phyloP scores from a whole-genome alignment of 2,329 filamentous ascomycete species.

The Neonectria sp. region DNA sequence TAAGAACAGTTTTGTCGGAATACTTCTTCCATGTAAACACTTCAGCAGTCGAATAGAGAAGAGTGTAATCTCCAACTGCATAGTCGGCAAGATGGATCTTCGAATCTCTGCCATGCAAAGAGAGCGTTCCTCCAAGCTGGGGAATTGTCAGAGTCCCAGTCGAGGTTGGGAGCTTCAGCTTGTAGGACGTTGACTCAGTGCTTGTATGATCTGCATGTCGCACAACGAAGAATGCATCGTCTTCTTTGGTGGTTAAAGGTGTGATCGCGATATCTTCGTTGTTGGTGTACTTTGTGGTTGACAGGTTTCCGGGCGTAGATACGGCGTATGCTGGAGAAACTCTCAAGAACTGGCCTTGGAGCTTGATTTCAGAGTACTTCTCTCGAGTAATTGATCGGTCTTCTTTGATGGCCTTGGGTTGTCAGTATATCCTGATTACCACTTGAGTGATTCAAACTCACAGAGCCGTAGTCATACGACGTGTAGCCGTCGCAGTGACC shows the following conservation, averaged over 20 bases:
- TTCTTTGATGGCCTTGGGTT: conserved; percentile 69
- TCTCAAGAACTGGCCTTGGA: conserved; percentile 82
- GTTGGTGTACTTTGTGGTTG: conserved; percentile 66
- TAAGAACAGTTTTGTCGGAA: conserved; percentile 69
- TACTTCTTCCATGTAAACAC: conserved; percentile 80
- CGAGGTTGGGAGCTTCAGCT: conserved; percentile 73
- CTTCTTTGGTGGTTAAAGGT: conserved; percentile 67
- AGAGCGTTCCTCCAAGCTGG: conserved; percentile 69
- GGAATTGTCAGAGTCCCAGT: conserved; percentile 67
- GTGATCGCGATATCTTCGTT: conserved; percentile 71
- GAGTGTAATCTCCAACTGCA: conserved; percentile 68
- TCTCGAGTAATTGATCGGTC: conserved; percentile 78
- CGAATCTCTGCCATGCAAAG: conserved; percentile 74
- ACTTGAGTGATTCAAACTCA: conserved; percentile 34
- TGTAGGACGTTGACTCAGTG: conserved; percentile 71
- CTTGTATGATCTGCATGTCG: conserved; percentile 78
- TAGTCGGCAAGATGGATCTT: conserved; percentile 80
- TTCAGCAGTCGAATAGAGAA: conserved; percentile 80
- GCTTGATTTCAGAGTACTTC: conserved; percentile 85
- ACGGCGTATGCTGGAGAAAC: conserved; percentile 79
- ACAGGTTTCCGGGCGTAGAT: conserved; percentile 66
- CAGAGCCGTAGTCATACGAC: conserved; percentile 68
- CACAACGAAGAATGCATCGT: conserved; percentile 75
- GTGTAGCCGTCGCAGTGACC: conserved; percentile 78
- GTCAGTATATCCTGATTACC: background rate